Evolutionary conservation across 768 basidiomycete species (phyloP).

Genomic region (Amylocystis lapponica): DNA sequence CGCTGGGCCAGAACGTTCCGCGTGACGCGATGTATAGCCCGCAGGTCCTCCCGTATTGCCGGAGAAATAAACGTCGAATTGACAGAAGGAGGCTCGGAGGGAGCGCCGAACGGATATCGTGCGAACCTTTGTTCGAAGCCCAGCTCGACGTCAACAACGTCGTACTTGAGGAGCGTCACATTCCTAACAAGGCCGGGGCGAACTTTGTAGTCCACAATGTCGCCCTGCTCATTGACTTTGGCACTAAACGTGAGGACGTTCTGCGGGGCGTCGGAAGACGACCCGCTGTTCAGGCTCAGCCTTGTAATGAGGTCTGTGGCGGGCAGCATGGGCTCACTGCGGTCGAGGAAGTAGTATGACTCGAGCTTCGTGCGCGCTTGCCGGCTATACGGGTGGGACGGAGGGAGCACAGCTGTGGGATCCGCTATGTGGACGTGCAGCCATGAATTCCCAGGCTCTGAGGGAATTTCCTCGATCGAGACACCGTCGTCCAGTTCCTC

Average conservation of each 20-base stretch:
- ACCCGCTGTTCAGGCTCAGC: slow-evolving; percentile 41
- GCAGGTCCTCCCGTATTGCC: slow-evolving; percentile 21
- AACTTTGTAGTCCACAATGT: slow-evolving; percentile 66
- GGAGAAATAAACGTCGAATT: background rate
- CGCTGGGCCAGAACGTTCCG: slow-evolving; percentile 6
- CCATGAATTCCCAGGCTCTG: slow-evolving; percentile 63
- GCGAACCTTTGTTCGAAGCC: slow-evolving; percentile 14
- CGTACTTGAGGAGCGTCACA: slow-evolving; percentile 58
- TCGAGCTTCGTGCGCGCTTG: slow-evolving; percentile 46
- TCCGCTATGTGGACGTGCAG: slow-evolving; percentile 92
- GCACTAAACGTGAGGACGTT: slow-evolving; percentile 77
- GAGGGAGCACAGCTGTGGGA: slow-evolving; percentile 75
- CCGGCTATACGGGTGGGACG: slow-evolving; percentile 54
- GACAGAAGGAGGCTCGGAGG: slow-evolving; percentile 7
- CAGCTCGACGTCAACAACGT: slow-evolving; percentile 52
- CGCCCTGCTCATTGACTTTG: slow-evolving; percentile 54
- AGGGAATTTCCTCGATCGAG: slow-evolving; percentile 66
- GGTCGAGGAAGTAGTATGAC: slow-evolving; percentile 62
- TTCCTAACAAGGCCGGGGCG: slow-evolving; percentile 72
- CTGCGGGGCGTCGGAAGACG: slow-evolving; percentile 33
- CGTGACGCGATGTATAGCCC: slow-evolving; percentile 24
- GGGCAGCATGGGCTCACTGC: slow-evolving; percentile 72
- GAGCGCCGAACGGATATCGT: slow-evolving; percentile 41
- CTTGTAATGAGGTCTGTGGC: slow-evolving; percentile 42
- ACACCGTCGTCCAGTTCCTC: slow-evolving; percentile 93